Conservation (phyloP, 2,329 filamentous ascomycete genomes). For the Ceratocystis alfenasii region DNA sequence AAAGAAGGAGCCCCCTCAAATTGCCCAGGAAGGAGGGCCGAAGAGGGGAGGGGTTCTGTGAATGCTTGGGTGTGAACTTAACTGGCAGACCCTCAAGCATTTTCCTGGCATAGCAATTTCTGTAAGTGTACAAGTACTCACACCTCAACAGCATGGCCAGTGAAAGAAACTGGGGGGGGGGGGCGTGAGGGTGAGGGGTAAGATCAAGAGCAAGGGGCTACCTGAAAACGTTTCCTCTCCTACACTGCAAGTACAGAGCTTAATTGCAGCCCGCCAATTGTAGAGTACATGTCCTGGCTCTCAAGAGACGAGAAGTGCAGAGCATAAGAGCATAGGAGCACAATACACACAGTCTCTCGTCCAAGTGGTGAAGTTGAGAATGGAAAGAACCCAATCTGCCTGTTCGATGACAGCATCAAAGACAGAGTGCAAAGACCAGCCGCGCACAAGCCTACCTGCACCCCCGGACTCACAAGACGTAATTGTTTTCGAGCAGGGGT, state of each 20-base stretch:
- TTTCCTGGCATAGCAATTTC: conserved; percentile 7
- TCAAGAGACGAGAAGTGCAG: neutral
- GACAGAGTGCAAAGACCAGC: neutral
- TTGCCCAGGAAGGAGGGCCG: neutral
- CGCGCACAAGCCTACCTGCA: neutral
- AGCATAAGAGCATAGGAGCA: neutral
- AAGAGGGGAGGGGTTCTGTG: neutral
- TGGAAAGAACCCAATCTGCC: neutral
- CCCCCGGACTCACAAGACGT: neutral
- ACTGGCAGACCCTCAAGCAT: neutral
- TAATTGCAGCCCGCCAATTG: neutral
- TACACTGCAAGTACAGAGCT: neutral
- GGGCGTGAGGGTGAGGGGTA: neutral
- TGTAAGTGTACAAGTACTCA: conserved; percentile 7
- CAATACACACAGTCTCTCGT: neutral
- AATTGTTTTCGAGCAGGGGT: neutral
- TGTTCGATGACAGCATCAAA: neutral
- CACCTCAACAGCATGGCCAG: neutral
- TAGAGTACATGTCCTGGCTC: neutral
- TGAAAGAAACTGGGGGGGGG: neutral
- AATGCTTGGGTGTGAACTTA: neutral
- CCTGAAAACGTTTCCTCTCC: neutral
- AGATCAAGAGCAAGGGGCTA: neutral
- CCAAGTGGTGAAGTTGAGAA: neutral
- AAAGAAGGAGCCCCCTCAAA: neutral